A percentile compares a stretch with the other conserved stretches of the same genome.
These are phyloP conservation scores for Saturnispora serradocipensis DNA, from an alignment of 805 yeast species.

Conservation along the genomic window DNA sequence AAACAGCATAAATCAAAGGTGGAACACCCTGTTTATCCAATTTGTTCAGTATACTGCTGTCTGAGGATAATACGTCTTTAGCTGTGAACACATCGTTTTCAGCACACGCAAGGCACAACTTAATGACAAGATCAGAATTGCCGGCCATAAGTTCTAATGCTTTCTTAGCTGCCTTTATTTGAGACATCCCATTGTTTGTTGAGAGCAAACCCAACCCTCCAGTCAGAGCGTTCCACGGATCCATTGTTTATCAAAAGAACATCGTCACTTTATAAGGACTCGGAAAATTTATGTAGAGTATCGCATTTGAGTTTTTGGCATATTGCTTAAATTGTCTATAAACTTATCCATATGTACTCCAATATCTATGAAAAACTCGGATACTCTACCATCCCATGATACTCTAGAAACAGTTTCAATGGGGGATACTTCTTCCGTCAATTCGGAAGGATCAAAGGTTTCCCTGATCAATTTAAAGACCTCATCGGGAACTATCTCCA, in stretches of 20 bases:
- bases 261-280: not conserved
- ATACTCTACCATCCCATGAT: not conserved
- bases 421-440: not conserved
- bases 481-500: not conserved
- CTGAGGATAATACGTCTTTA: conserved; percentile 20
- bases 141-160: conserved; percentile 25
- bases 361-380: not conserved
- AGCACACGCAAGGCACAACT: conserved; percentile 31
- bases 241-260: conserved; percentile 14
- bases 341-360: not conserved
- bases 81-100: conserved; percentile 28
- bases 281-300: not conserved
- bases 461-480: not conserved
- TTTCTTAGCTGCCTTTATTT: conserved; percentile 30
- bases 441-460: not conserved
- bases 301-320: not conserved
- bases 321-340: not conserved
- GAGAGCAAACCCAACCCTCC: conserved; percentile 11
- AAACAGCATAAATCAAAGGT: conserved; percentile 45
- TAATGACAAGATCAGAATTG: conserved; percentile 18
- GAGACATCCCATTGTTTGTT: conserved; percentile 24
- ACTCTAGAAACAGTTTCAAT: not conserved
- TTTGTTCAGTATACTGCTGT: conserved; percentile 17
- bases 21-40: conserved; percentile 35
- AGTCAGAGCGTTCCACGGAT: conserved; percentile 26